Base-by-base conservation (phyloP, 2,329 filamentous ascomycete species). In the Fusarium ramigenum region DNA sequence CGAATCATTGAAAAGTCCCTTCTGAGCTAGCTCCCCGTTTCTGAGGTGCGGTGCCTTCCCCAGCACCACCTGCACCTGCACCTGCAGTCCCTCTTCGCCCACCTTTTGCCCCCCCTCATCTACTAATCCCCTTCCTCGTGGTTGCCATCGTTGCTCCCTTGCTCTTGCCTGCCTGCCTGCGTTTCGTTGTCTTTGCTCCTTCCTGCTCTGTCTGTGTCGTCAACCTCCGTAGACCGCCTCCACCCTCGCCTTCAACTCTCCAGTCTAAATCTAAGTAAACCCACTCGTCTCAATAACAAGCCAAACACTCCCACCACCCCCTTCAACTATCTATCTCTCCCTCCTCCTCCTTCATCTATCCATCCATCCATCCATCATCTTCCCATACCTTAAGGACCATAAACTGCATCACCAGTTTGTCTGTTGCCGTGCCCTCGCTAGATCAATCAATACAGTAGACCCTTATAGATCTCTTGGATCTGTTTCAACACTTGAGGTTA, bases 211-310 rank as follows among this genome's bases (percentile, higher is more conserved):
- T 70, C 28, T 69, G 59, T 69, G 61, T 73, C 65, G 69, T 78
- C 69, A 73, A 75, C 75, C 63, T 60, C 66, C 66, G 75, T 77
- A 77, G 78, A 79, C 78, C 78, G 76, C 77, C 75, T 71, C 66
- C 74, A 75, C 74, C 58, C 60, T 63, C 68, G 67, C 54, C 64
- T 50, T 68, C 63, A 72, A 72, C 70, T 73, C 66, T 58, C 54
- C n/a, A 67, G 63, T 67, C 74, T 43, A 62, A 59, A 49, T 46
- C 74, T 43, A 62, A 36, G 34, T 36, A 36, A 58, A 58, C 39
- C 66, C 72, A 68, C 69, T 66, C 67, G 66, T 57, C 63, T 57
- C 62, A 76, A 76, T 76, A 76, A 74, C 69, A 75, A 70, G 70
- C 73, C 66, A 75, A 70, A 74, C 75, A 67, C 60, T 65, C 66